A percentile compares a stretch with the other conserved stretches of the same genome.
These are phyloP conservation scores for Solanum tarapatanum DNA, from an alignment of 257 asterid genomes.

Conservation along the genomic window DNA sequence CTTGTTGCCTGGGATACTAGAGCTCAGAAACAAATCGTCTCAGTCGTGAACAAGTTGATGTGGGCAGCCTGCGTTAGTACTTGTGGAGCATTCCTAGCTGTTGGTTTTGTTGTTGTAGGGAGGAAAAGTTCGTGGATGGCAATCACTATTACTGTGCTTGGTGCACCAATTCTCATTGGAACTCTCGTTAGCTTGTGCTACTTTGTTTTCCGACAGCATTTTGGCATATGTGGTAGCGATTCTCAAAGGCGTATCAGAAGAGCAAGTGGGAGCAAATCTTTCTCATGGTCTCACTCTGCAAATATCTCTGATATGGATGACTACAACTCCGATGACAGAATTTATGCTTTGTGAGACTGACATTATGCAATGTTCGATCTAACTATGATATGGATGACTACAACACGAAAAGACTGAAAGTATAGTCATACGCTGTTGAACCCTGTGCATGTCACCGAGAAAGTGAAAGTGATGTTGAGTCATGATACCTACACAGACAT, in stretches of 20 bases:
- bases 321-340: constrained; percentile 78
- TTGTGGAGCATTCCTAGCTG: constrained; percentile 79
- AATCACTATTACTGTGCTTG: constrained; percentile 50
- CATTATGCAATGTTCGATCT: not conserved
- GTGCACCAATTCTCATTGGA: constrained; percentile 74
- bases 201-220: constrained; percentile 87
- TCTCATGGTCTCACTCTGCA: constrained; percentile 81
- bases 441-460: not conserved
- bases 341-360: constrained; percentile 56
- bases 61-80: constrained; percentile 96
- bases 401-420: not conserved
- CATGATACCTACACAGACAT: not conserved
- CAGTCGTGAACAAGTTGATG: constrained; percentile 89
- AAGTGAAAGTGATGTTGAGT: not conserved
- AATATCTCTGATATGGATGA: constrained; percentile 71
- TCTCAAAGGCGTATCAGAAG: constrained; percentile 79
- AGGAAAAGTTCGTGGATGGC: constrained; percentile 75
- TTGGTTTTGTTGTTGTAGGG: constrained; percentile 83
- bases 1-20: constrained; percentile 87
- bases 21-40: constrained; percentile 76
- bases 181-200: constrained; percentile 79
- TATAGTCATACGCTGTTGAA: not conserved
- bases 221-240: constrained; percentile 57
- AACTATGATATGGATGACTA: not conserved
- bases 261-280: constrained; percentile 83